phyloP scores from a whole-genome alignment of 352 stramenopile species.

The Thalassiosira exigua region DNA sequence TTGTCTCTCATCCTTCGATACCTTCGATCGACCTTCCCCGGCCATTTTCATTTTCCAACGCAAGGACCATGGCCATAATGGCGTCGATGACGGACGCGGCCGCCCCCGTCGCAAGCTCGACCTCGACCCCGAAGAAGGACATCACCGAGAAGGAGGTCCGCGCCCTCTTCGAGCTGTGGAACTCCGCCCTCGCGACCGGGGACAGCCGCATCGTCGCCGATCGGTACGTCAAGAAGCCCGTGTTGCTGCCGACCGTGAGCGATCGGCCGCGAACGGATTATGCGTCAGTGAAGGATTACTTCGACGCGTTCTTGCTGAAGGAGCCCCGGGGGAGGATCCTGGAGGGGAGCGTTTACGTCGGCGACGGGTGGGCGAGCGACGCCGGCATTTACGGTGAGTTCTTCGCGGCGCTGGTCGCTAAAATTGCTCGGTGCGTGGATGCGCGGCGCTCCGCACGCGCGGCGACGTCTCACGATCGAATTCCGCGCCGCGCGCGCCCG shows the following conservation, averaged over 20 bases:
- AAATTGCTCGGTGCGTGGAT: too few relatives aligned
- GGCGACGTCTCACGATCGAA: slow-evolving; percentile 30
- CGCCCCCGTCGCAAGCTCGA: too few relatives aligned
- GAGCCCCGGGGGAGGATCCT: slow-evolving; percentile 59
- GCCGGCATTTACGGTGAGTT: slow-evolving; percentile 66
- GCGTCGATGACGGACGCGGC: too few relatives aligned
- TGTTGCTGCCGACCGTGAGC: slow-evolving; percentile 50
- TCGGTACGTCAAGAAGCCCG: slow-evolving; percentile 41
- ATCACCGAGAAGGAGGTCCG: slow-evolving; percentile 48
- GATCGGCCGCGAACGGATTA: slow-evolving; percentile 57
- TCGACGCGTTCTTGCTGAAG: slow-evolving; percentile 59
- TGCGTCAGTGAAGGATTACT: slow-evolving; percentile 62
- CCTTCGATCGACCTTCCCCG: too few relatives aligned
- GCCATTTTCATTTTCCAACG: too few relatives aligned
- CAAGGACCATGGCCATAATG: too few relatives aligned
- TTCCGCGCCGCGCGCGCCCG: too few relatives aligned
- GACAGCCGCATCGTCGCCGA: slow-evolving; percentile 53
- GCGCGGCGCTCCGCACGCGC: too few relatives aligned
- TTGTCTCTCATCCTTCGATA: too few relatives aligned
- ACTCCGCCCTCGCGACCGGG: slow-evolving; percentile 53
- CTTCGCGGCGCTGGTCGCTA: too few relatives aligned
- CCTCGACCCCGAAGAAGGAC: too few relatives aligned
- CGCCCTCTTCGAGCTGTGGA: slow-evolving; percentile 63
- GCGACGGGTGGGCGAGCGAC: slow-evolving; percentile 39
- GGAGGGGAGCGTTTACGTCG: slow-evolving; percentile 32